Conservation (phyloP, 2,329 filamentous ascomycete species). For the Pseudogymnoascus sp. region DNA sequence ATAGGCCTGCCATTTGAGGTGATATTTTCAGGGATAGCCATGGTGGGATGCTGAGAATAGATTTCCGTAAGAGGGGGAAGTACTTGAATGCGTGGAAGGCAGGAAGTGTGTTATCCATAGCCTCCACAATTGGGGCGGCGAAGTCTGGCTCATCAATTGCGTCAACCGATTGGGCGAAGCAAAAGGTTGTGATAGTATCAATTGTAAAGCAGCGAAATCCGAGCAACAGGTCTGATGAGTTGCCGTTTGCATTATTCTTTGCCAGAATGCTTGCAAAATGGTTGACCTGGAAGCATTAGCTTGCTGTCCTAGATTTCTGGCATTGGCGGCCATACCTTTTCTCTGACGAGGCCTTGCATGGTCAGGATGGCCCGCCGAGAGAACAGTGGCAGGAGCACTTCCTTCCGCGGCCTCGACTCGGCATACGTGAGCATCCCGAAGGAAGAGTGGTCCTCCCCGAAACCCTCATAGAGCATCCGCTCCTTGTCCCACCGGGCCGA, state of each 20-base stretch:
- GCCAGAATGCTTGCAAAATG: conserved; percentile 28
- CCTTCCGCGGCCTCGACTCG: conserved; percentile 35
- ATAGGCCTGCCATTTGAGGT: conserved; percentile 20
- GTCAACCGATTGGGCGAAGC: conserved; percentile 35
- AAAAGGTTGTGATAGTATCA: conserved; percentile 34
- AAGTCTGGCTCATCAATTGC: conserved; percentile 35
- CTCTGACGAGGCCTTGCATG: conserved; percentile 31
- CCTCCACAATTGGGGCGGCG: conserved; percentile 33
- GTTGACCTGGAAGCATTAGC: conserved; percentile 20
- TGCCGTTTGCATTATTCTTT: conserved; percentile 20
- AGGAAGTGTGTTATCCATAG: conserved; percentile 33
- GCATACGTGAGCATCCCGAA: conserved; percentile 35
- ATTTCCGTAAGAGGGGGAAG: conserved; percentile 23
- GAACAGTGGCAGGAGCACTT: conserved; percentile 36
- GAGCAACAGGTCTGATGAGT: conserved; percentile 25
- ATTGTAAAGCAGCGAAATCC: conserved; percentile 31
- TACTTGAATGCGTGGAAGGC: conserved; percentile 35
- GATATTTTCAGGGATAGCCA: conserved; percentile 19
- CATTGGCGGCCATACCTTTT: conserved; percentile 24
- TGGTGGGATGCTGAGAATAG: conserved; percentile 21
- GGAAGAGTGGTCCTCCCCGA: conserved; percentile 35
- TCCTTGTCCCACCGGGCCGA: conserved; percentile 38
- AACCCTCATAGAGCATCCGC: conserved; percentile 32
- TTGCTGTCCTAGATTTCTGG: not conserved
- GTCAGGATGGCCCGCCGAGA: conserved; percentile 32